A percentile compares a stretch with the other conserved stretches of the same genome.
Conservation (phyloP, 1,284 basidiomycete species). For the Golubevia sp. region DNA sequence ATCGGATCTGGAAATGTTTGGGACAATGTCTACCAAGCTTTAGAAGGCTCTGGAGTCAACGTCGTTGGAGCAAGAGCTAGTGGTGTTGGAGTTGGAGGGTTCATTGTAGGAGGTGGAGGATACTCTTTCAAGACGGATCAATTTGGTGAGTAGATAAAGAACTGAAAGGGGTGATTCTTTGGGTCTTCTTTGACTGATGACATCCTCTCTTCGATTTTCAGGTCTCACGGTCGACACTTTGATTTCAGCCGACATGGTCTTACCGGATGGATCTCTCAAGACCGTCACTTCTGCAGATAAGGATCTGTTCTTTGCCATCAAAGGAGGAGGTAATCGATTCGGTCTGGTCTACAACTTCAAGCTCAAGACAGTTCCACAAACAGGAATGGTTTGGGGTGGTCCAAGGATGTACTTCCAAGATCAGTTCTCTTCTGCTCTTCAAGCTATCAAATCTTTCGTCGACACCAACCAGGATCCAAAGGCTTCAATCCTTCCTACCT, state of each 20-base stretch:
- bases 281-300: constrained; percentile 20
- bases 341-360: constrained; percentile 7
- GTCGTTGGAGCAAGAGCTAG: constrained; percentile 68
- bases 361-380: constrained; percentile 11
- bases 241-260: constrained; percentile 26
- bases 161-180: constrained; percentile 2
- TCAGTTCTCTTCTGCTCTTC: constrained; percentile 4
- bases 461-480: constrained; percentile 5
- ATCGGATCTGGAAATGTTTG: constrained; percentile 68
- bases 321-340: constrained; percentile 11
- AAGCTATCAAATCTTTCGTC: constrained; percentile 5
- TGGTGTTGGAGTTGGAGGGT: constrained; percentile 44
- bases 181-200: background rate
- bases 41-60: constrained; percentile 65
- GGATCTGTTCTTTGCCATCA: constrained; percentile 14
- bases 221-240: constrained; percentile 34
- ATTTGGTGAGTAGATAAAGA: constrained; percentile 4
- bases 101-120: constrained; percentile 18
- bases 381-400: constrained; percentile 7
- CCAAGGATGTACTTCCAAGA: constrained; percentile 2
- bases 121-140: constrained; percentile 16
- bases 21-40: constrained; percentile 68
- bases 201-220: background rate
- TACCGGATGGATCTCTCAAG: constrained; percentile 30
- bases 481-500: constrained; percentile 6